Base-by-base conservation (phyloP, 2,329 filamentous ascomycete genomes). In the Aspergillus ustus region DNA sequence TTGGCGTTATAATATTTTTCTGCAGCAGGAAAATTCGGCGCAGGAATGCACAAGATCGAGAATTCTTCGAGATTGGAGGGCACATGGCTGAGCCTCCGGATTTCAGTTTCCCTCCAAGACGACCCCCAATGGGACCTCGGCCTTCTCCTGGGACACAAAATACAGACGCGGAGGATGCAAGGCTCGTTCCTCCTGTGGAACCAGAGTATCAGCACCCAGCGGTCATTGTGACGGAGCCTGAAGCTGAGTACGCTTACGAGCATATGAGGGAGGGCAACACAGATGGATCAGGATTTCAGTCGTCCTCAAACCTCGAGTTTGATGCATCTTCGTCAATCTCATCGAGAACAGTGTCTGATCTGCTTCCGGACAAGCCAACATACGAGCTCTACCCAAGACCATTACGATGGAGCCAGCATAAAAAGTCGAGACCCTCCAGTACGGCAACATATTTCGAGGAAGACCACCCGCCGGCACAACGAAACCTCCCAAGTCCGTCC, bases 21-120 rank as follows among this genome's bases (percentile, higher is more conserved):
- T 73, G 70, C 46, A 69, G 71, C 51, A 69, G 71, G 34, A 71
- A 65, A 61, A 68, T 71, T 55, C 72, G 68, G 57, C 69, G 69
- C 17, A 70, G 63, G 22, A 64, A 68, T 37, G 59, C 63, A 6
- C 63, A 67, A 37, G 63, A 74, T 25, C 66, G 63, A 6, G 65
- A 75, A 45, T 67, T 61, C 45, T 79, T 78, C 51, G 77, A 79
- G 54, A 78, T 78, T 61, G 77, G 76, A 28, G 77, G 76, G 2
- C 59, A 66, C 11, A 78, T 78, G 76, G 67, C 73, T 31, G 75
- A 78, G 54, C 75, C 75, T 29, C 70, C 70, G 3, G 70, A 72
- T 19, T 77, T 77, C 48, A 64, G 64, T 22, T 60, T 66, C 11
- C 66, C 72, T 17, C 70, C 70, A 25, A 67, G 59, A 57, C 64